A percentile compares a stretch with the other conserved stretches of the same genome.
Conservation (phyloP, 2,329 filamentous ascomycete species). For the Monosporascus sp. region DNA sequence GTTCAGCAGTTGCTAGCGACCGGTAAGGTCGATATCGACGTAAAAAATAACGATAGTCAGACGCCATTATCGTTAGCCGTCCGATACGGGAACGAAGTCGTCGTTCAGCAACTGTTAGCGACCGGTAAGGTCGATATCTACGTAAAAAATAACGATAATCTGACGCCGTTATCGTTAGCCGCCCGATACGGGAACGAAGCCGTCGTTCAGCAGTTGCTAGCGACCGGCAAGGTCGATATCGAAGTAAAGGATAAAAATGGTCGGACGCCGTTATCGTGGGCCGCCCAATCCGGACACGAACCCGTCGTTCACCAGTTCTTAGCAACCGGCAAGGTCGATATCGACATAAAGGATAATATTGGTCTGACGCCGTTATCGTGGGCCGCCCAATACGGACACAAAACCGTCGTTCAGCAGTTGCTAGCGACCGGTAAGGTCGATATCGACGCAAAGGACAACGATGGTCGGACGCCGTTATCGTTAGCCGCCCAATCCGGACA, state of each 20-base stretch:
- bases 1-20: background rate
- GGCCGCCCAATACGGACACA: background rate
- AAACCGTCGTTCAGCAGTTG: background rate
- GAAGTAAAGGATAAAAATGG: no score
- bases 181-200: no score
- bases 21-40: no score
- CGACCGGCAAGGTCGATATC: no score
- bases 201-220: no score
- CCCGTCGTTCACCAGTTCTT: no score
- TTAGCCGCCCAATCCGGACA: background rate
- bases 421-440: no score
- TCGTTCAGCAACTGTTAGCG: background rate
- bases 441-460: no score
- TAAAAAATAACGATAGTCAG: no score
- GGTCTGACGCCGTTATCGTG: background rate
- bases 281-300: background rate
- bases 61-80: background rate
- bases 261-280: background rate
- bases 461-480: background rate
- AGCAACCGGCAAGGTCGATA: no score
- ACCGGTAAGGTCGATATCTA: background rate
- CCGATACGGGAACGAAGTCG: background rate
- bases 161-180: background rate
- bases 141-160: background rate
- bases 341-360: no score